Percentiles rank a stretch among this genome's conserved stretches.
Conservation (phyloP, 129 eudicot genomes). For the Chrysanthemum lavandulifolium region DNA sequence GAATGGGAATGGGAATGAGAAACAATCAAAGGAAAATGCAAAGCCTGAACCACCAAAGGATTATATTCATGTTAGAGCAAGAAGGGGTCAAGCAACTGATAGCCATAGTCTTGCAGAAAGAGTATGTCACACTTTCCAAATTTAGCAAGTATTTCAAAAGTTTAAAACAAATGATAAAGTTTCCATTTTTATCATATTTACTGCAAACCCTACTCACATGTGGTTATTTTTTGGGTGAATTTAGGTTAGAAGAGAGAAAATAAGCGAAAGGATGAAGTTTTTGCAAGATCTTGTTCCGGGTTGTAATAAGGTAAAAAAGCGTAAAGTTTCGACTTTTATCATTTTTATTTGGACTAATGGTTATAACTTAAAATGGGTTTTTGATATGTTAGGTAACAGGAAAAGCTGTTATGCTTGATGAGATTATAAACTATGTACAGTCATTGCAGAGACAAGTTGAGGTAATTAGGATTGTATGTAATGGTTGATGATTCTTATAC, state of each 20-base stretch:
- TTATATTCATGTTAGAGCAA: constrained; percentile 94
- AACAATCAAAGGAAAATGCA: constrained; percentile 20
- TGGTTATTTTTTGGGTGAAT: constrained; percentile 7
- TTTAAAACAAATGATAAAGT: too few relatives aligned
- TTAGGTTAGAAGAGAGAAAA: constrained; percentile 91
- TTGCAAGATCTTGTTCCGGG: constrained; percentile 98
- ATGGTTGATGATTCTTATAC: not conserved
- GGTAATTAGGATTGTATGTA: constrained; percentile 43
- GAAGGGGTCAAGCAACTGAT: constrained; percentile 97
- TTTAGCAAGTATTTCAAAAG: not conserved
- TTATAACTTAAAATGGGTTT: constrained; percentile 16
- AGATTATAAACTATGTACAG: constrained; percentile 88
- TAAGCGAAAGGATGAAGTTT: constrained; percentile 88
- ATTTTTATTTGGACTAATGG: not conserved
- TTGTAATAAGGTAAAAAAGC: constrained; percentile 73
- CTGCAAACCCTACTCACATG: constrained; percentile 18
- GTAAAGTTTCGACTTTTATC: constrained; percentile 1
- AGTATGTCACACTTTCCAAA: constrained; percentile 38
- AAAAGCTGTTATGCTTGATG: constrained; percentile 93
- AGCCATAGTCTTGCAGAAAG: constrained; percentile 97
- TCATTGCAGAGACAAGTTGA: constrained; percentile 83
- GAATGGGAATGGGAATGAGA: too few relatives aligned
- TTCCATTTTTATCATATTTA: too few relatives aligned
- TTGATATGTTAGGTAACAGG: constrained; percentile 59
- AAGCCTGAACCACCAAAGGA: constrained; percentile 75